phyloP scores from a whole-genome alignment of 1,139 yeast species.

The Candida tropicalis region DNA sequence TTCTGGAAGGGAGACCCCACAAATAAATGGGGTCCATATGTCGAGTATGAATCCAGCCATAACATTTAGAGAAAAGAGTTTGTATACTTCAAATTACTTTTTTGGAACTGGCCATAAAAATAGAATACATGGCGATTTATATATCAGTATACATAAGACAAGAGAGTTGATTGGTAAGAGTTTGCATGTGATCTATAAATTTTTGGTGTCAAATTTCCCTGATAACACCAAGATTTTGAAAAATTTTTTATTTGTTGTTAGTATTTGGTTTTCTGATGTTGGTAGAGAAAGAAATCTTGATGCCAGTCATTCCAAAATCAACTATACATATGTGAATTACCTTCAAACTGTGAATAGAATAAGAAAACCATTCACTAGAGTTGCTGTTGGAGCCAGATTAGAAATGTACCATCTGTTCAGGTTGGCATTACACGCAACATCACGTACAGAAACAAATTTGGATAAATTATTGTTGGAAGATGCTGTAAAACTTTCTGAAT shows the following conservation, averaged over 20 bases:
- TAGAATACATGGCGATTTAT: slow-evolving; percentile 53
- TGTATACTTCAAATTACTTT: slow-evolving; percentile 59
- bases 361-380: slow-evolving; percentile 76
- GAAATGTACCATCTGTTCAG: slow-evolving; percentile 79
- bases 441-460: slow-evolving; percentile 67
- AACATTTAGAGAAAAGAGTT: slow-evolving; percentile 60
- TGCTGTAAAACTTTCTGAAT: slow-evolving; percentile 66
- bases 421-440: slow-evolving; percentile 72
- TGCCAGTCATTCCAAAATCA: slow-evolving; percentile 47
- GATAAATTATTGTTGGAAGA: slow-evolving; percentile 71
- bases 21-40: slow-evolving; percentile 45
- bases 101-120: slow-evolving; percentile 54
- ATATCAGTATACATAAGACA: slow-evolving; percentile 61
- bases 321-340: slow-evolving; percentile 36
- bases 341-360: slow-evolving; percentile 48
- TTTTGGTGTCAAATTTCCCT: slow-evolving; percentile 52
- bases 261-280: slow-evolving; percentile 83
- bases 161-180: slow-evolving; percentile 67
- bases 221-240: slow-evolving; percentile 74
- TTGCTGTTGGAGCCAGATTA: slow-evolving; percentile 75
- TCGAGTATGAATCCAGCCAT: slow-evolving; percentile 49
- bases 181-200: slow-evolving; percentile 61
- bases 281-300: slow-evolving; percentile 74
- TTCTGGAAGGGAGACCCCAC: slow-evolving; percentile 44
- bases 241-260: slow-evolving; percentile 64